Percentiles rank a stretch among this genome's conserved stretches.
phyloP scores from a whole-genome alignment of 2,329 filamentous ascomycete genomes.

The Cryphonectria japonica region DNA sequence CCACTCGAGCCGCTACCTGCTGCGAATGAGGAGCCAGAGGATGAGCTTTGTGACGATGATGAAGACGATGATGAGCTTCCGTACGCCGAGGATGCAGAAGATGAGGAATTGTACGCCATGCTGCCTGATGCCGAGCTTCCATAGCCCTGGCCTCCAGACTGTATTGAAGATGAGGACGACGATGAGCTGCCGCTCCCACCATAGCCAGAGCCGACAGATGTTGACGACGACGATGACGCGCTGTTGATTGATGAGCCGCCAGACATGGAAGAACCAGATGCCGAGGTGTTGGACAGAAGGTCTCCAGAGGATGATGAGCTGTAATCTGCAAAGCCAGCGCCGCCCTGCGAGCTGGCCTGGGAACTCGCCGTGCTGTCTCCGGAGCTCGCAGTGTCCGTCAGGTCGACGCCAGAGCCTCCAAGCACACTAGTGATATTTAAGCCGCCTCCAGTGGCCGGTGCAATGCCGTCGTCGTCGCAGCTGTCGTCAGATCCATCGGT shows the following conservation, averaged over 20 bases:
- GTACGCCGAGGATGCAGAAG: conserved; percentile 7
- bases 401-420: not conserved
- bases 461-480: not conserved
- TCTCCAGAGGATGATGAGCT: not conserved
- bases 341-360: not conserved
- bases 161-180: not conserved
- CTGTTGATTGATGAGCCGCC: conserved; percentile 6
- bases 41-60: not conserved
- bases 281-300: not conserved
- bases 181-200: not conserved
- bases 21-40: not conserved
- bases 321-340: not conserved
- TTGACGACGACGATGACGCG: conserved; percentile 1
- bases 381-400: not conserved
- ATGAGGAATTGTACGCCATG: not conserved
- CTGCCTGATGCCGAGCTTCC: not conserved
- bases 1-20: no score
- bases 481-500: not conserved
- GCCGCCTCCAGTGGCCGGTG: not conserved
- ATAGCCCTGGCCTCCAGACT: not conserved
- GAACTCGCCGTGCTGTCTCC: not conserved
- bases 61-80: not conserved
- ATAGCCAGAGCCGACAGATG: not conserved
- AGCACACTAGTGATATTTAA: not conserved
- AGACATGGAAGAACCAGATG: not conserved